A percentile compares a stretch with the other conserved stretches of the same genome.
These are phyloP conservation scores for Artemisia tridentata DNA, from an alignment of 129 eudicot species.

Conservation along the genomic window DNA sequence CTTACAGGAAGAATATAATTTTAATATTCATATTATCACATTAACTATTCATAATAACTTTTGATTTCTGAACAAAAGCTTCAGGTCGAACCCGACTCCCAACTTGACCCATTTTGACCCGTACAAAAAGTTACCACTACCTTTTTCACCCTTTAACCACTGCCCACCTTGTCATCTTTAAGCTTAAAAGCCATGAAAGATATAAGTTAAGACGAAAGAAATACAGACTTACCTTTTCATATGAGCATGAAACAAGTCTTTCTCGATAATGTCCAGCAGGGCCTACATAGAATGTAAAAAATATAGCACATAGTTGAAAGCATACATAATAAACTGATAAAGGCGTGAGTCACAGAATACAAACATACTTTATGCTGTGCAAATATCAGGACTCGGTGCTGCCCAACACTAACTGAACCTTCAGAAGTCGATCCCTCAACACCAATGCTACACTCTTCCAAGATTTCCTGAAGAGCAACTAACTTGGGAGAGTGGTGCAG, in stretches of 20 bases:
- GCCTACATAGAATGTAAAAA: conserved; percentile 57
- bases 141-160: not conserved
- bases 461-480: conserved; percentile 94
- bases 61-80: not conserved
- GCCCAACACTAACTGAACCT: conserved; percentile 69
- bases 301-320: conserved; percentile 22
- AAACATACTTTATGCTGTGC: conserved; percentile 80
- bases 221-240: conserved; percentile 69
- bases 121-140: not conserved
- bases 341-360: not conserved
- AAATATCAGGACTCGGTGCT: conserved; percentile 90
- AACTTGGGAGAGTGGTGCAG: conserved; percentile 97
- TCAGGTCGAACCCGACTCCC: not conserved
- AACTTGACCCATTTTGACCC: not conserved
- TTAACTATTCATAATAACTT: too few relatives aligned
- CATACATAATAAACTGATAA: not conserved
- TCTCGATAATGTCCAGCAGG: conserved; percentile 83
- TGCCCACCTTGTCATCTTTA: not conserved
- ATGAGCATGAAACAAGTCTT: conserved; percentile 78
- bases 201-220: not conserved
- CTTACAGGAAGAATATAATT: not conserved
- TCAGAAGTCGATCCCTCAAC: conserved; percentile 77
- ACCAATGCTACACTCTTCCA: conserved; percentile 99
- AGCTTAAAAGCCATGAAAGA: not conserved
- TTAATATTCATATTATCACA: too few relatives aligned